These are phyloP conservation scores for Colletotrichum lupini DNA, from an alignment of 2,329 filamentous ascomycete species.

Conservation along the genomic window DNA sequence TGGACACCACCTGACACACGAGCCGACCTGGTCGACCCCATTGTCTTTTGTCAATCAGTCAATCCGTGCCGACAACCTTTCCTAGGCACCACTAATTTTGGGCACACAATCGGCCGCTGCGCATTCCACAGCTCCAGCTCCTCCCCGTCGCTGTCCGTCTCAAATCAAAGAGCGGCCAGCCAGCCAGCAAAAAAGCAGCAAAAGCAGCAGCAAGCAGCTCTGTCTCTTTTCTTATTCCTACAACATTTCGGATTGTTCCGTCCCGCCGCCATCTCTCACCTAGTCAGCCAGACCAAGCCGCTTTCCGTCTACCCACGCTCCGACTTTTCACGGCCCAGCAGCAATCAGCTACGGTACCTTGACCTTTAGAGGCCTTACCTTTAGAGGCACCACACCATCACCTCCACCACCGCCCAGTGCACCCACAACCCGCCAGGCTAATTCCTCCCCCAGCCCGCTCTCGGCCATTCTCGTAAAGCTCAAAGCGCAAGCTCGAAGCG, in stretches of 20 bases:
- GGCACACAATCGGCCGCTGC: conserved; percentile 18
- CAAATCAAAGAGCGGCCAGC: not conserved
- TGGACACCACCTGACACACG: conserved; percentile 31
- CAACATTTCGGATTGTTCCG: conserved; percentile 20
- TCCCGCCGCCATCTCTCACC: not conserved
- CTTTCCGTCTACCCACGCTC: conserved; percentile 12
- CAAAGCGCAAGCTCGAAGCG: conserved; percentile 29
- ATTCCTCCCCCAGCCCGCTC: conserved; percentile 31
- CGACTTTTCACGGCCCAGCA: conserved; percentile 27
- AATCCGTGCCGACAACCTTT: conserved; percentile 23
- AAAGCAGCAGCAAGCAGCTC: not conserved
- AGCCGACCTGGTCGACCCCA: conserved; percentile 21
- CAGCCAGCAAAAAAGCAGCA: not conserved
- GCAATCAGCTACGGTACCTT: not conserved
- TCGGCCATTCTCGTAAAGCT: conserved; percentile 32
- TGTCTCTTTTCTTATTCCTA: not conserved
- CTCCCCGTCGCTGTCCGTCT: not conserved
- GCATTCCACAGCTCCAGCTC: conserved; percentile 18
- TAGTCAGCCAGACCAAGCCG: conserved; percentile 20
- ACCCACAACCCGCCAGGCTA: conserved; percentile 16
- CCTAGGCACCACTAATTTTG: conserved; percentile 26
- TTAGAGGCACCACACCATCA: not conserved
- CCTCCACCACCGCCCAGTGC: conserved; percentile 16
- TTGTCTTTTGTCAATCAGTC: conserved; percentile 29
- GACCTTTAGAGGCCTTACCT: no score